A percentile compares a stretch with the other conserved stretches of the same genome.
These are phyloP conservation scores for Metschnikowia similis DNA, from an alignment of 805 yeast species.

Conservation along the genomic window DNA sequence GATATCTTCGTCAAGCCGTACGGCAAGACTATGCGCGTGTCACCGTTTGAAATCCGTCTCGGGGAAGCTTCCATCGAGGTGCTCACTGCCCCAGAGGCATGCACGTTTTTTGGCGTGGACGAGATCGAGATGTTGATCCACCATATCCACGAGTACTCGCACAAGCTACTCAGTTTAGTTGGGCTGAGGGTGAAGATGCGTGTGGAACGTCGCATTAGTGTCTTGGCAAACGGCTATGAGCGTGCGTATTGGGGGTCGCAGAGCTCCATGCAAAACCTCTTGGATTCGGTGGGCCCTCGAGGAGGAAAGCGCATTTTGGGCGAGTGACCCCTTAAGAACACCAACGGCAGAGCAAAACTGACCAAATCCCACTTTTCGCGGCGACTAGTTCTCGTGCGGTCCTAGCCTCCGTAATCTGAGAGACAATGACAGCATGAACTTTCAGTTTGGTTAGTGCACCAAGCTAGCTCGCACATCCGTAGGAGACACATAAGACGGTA, in stretches of 20 bases:
- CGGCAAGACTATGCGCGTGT: constrained; percentile 13
- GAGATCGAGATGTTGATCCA: constrained; percentile 16
- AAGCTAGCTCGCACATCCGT: too few species aligned
- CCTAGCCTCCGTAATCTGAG: too few species aligned
- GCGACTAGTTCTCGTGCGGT: too few species aligned
- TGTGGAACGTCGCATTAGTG: not conserved
- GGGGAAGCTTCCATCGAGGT: constrained; percentile 6
- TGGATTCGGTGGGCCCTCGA: not conserved
- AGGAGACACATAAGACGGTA: too few species aligned
- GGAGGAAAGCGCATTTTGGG: too few species aligned
- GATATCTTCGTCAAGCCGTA: constrained; percentile 14
- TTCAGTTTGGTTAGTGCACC: too few species aligned
- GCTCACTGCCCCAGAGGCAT: constrained; percentile 9
- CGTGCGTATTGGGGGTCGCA: constrained; percentile 11
- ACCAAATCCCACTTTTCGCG: too few species aligned
- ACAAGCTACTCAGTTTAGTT: not conserved
- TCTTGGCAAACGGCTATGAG: constrained; percentile 3
- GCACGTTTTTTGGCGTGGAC: constrained; percentile 12
- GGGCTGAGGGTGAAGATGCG: constrained; percentile 2
- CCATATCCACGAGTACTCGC: constrained; percentile 2
- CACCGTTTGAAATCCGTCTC: constrained; percentile 9
- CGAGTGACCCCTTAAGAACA: not conserved
- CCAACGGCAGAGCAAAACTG: not conserved
- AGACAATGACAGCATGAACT: too few species aligned
- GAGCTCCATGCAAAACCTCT: not conserved